Evolutionary conservation across 768 basidiomycete species (phyloP).

Genomic region (Boletus rubropictus): DNA sequence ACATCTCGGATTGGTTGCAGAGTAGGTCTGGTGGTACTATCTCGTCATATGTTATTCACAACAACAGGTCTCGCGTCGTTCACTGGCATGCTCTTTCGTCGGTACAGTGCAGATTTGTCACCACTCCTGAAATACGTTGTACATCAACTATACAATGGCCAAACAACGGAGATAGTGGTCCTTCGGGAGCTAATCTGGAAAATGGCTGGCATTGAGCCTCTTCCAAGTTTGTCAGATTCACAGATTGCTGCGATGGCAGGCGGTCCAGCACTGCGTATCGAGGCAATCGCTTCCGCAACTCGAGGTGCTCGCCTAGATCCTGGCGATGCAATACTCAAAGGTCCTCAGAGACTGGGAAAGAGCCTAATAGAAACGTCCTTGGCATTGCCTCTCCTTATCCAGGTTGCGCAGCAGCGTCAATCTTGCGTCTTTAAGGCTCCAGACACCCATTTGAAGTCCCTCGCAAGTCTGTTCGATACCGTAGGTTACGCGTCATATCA

Average conservation of each 20-base stretch:
- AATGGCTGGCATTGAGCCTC: constrained; percentile 91
- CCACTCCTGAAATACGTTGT: constrained; percentile 86
- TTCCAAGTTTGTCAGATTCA: constrained; percentile 82
- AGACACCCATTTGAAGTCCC: constrained; percentile 76
- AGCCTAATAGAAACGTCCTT: constrained; percentile 62
- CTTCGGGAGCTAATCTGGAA: constrained; percentile 91
- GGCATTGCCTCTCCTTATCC: constrained; percentile 84
- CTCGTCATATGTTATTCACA: constrained; percentile 17
- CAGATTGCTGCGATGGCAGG: constrained; percentile 91
- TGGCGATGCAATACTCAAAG: constrained; percentile 56
- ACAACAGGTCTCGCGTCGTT: constrained; percentile 81
- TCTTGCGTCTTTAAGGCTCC: constrained; percentile 70
- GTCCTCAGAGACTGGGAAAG: constrained; percentile 61
- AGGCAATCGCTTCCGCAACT: constrained; percentile 75
- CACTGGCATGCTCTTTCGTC: constrained; percentile 84
- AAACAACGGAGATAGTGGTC: constrained; percentile 84
- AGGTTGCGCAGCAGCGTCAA: constrained; percentile 88
- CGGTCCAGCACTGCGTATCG: constrained; percentile 79
- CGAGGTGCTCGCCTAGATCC: constrained; percentile 73
- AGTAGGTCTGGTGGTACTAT: constrained; percentile 50
- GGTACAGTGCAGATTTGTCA: constrained; percentile 77
- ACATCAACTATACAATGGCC: constrained; percentile 79
- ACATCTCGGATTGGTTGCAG: constrained; percentile 86
- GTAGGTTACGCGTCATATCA: constrained; percentile 44
- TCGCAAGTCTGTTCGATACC: constrained; percentile 83